Evolutionary conservation across 306 rosid genomes (phyloP), one percentile per base, ranked within the genome.

Genomic region (Cucurbita moschata): DNA sequence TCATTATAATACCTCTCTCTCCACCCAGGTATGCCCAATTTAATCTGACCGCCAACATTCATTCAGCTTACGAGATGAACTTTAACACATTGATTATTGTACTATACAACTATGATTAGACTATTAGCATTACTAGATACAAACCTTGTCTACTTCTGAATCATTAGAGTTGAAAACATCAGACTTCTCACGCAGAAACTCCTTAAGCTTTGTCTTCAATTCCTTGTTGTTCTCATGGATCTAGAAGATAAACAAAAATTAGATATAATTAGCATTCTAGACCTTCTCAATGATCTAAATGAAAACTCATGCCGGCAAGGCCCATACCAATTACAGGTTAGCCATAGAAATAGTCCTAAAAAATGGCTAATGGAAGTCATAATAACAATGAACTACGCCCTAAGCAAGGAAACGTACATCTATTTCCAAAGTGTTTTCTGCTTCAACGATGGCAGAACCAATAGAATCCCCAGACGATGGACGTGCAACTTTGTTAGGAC

Each of bases 1-100:
- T 89, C 97, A 75, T 89, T 95, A 76, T 95, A 95, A 81, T 95
- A 95, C 77, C 97, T 91, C 75, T 95, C 99, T 82, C 85, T 95
- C 99, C 99, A 91, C 74, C 99, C 99, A 9, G 91, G 86, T 66
- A 55, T 91, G 30, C 97, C 99, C 92, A 95, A 82, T 80, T 86
- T 91, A 75, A 91, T 79, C 99, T 95, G 75, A 81, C 10, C 14
- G 74, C 21, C 59, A 69, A 30, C 23, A 69, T 23, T 49, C 30
- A 50, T 13, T 68, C 46, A 69, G 40, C 56, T 21, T 67, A 21
- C 1, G 18, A 67, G 23, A 44, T 46, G 55, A 77, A 18, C 57
- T 19, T 21, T 21, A 74, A 54, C 13, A 42, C 44, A 23, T 26
- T 8, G 61, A 55, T 30, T 19, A 13, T 19, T 18, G 42, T 37